Base-by-base conservation (phyloP, 176 grass and related monocot genomes). In the Puya raimondii region DNA sequence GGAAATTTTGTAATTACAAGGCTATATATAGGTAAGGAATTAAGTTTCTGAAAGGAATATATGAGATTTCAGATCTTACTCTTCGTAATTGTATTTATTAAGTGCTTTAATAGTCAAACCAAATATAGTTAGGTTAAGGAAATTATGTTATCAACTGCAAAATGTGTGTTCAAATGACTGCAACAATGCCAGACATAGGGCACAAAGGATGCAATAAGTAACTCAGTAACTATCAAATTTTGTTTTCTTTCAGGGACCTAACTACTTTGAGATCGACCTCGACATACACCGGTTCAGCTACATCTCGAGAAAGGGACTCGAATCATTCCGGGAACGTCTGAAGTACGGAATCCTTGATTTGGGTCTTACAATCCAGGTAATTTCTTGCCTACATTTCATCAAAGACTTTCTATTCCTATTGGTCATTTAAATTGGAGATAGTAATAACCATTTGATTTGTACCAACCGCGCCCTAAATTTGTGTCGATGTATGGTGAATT, bases 221-320 rank as follows among this genome's bases (percentile, higher is more conserved):
- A 33, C 29, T 33, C 29, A 42, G 33, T 42, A 42, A 42, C 33
- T 42, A 42, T 6, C 33, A 7, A 7, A 42, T 42, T 42, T 42
- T 65, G 23, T 21, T 86, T 75, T 48, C 53, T 61, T 70, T n/a
- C 79, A 97, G 94, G 94, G 89, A 72, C 64, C 88, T 13, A 80
- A 93, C 67, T 93, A 97, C 79, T 90, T 97, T 80, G 94, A 97
- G 84, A 72, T 97, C 69, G 94, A 97, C 68, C 85, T 97, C 50
- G 94, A 97, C 50, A 87, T 97, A 74, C 94, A 97, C 63, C 94
- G 94, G n/a, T 97, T 97, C 78, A 92, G 94, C 77, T 97, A 88
- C 71, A 92, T 97, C 10, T 88, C 94, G 23, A 90, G 94, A 68
- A 92, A 90, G 66, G 94, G 94, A 23, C 72, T 97, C n/a, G 94